Base-by-base conservation (phyloP, 2,329 filamentous ascomycete species). In the Trichophyton rubrum region DNA sequence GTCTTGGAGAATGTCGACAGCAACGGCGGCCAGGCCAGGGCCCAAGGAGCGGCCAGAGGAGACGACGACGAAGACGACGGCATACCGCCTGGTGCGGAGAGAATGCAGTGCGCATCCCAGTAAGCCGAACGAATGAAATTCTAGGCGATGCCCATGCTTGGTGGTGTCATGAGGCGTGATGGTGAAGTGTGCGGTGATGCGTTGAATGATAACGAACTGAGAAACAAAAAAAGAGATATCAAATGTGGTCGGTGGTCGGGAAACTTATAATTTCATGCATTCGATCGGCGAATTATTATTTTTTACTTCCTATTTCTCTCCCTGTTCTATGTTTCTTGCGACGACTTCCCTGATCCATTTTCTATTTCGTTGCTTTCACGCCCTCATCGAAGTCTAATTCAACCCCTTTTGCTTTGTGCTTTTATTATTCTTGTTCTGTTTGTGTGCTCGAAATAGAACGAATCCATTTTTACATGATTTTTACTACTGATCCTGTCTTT, bases 1-100 rank as follows among this genome's bases (percentile, higher is more conserved):
- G 84, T 88, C 58, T 82, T 97, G 38, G 90, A 97, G 74, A 88
- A 95, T 62, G 80, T 95, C 47, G 92, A 96, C 68, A 83, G 80
- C 69, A 82, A 87, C 67, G 77, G 82, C 53, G 75, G 79, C 38
- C 81, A 83, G 69, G 81, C 82, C 59, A 81, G 86, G 66, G 87
- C 87, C 51, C 86, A 88, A 65, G 85, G 85, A 62, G 85, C 83
- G 64, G 78, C 79, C 22, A 79, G 77, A 53, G 84, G 84, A 79
- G 86, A 89, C 0, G 88, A 91, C 45, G 88, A 91, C 11, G 88
- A 91, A 6, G 77, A 79, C 9, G 78, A 80, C 61, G 73, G 70
- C 27, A 72, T 77, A 61, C 77, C 76, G 60, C 70, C 71, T 55
- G 77, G 77, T 59, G 76, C 75, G 55, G 78, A 80, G 72, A 72